Conservation (phyloP, 805 yeast species). For the Hanseniaspora lachancei region DNA sequence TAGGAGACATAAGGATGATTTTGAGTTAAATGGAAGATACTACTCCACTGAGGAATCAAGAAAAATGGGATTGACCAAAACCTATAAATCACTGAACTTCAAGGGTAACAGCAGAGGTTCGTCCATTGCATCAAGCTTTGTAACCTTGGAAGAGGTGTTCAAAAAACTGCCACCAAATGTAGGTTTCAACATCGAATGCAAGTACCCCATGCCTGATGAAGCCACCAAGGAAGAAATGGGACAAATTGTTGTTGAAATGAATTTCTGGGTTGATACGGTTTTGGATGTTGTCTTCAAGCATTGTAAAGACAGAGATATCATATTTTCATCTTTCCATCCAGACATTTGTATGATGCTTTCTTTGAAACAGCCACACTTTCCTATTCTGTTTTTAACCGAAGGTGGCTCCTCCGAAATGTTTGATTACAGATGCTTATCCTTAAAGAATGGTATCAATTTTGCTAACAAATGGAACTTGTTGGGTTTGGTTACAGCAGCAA, state of each 20-base stretch:
- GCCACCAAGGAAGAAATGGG: constrained; percentile 83
- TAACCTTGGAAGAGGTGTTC: constrained; percentile 74
- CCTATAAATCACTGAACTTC: constrained; percentile 72
- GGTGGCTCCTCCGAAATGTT: constrained; percentile 79
- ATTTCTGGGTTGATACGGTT: constrained; percentile 79
- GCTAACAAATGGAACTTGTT: constrained; percentile 81
- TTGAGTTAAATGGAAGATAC: not conserved
- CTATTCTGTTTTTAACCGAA: constrained; percentile 80
- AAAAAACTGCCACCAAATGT: constrained; percentile 66
- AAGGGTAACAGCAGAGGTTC: constrained; percentile 88
- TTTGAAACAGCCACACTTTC: constrained; percentile 85
- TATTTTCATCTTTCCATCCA: constrained; percentile 89
- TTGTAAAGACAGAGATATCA: constrained; percentile 63
- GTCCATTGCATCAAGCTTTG: constrained; percentile 82
- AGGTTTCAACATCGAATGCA: constrained; percentile 89
- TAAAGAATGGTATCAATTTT: constrained; percentile 84
- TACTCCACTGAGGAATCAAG: constrained; percentile 26
- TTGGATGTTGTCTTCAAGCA: constrained; percentile 66
- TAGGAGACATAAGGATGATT: constrained; percentile 2
- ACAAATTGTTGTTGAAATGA: constrained; percentile 66
- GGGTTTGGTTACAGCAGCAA: constrained; percentile 84
- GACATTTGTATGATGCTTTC: constrained; percentile 78
- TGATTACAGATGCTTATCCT: constrained; percentile 72
- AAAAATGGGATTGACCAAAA: constrained; percentile 75
- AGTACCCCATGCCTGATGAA: constrained; percentile 91